Evolutionary conservation across 208 protist species (phyloP).

Genomic region (Acanthamoeba triangularis): DNA sequence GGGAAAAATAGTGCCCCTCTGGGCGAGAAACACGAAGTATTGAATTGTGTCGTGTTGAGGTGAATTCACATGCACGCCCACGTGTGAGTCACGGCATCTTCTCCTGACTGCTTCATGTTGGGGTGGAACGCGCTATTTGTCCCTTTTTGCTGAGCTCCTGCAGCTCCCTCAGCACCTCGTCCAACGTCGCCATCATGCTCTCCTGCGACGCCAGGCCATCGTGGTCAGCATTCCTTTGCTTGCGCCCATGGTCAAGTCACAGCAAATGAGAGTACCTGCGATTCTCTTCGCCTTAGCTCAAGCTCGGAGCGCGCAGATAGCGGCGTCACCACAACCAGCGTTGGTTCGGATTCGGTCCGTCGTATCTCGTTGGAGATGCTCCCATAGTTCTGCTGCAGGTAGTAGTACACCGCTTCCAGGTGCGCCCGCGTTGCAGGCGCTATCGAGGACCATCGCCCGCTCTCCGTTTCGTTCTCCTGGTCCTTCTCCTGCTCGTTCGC

Average conservation of each 20-base stretch:
- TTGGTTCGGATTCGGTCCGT: constrained; percentile 33
- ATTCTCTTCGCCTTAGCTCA: neutral
- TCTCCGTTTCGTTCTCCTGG: neutral
- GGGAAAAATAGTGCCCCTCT: too few species aligned
- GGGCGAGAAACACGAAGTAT: too few species aligned
- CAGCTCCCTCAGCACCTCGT: constrained; percentile 54
- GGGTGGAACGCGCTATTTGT: neutral
- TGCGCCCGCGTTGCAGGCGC: constrained; percentile 53
- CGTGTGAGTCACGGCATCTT: too few species aligned
- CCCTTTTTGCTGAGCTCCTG: constrained; percentile 51
- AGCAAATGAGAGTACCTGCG: neutral
- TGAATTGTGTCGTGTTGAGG: too few species aligned
- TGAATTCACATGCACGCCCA: too few species aligned
- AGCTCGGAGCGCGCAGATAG: neutral
- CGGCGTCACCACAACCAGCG: neutral
- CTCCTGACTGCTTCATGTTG: neutral
- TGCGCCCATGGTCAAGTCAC: too few species aligned
- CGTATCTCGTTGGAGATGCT: constrained; percentile 46
- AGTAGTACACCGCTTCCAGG: constrained; percentile 68
- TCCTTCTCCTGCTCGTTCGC: neutral
- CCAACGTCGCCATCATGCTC: constrained; percentile 26
- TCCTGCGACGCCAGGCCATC: neutral
- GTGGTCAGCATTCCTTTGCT: neutral
- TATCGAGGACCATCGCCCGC: neutral
- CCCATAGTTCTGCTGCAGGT: constrained; percentile 58